These are phyloP conservation scores for Pyricularia grisea DNA, from an alignment of 2,329 filamentous ascomycete species.

Conservation along the genomic window DNA sequence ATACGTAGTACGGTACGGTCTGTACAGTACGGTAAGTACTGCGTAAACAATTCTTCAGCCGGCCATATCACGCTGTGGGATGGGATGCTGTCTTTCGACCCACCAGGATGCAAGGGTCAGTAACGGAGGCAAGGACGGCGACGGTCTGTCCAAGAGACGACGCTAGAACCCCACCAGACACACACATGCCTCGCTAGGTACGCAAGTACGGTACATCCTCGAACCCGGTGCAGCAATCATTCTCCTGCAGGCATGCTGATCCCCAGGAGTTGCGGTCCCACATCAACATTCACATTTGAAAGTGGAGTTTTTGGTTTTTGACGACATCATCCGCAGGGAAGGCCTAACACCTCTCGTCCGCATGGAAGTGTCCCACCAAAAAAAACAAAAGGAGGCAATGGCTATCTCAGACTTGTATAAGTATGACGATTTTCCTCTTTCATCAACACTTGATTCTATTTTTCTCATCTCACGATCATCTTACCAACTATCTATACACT, in stretches of 20 bases:
- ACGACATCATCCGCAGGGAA: not conserved
- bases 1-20: not conserved
- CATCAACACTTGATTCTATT: not conserved
- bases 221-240: not conserved
- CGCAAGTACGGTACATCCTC: not conserved
- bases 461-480: slow-evolving; percentile 1
- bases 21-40: not conserved
- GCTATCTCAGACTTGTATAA: slow-evolving; percentile 2
- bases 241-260: not conserved
- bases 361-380: not conserved
- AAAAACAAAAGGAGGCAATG: not conserved
- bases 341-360: not conserved
- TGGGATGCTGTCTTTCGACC: not conserved
- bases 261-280: not conserved
- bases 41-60: not conserved
- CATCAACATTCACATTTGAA: not conserved
- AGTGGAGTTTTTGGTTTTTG: not conserved
- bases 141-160: not conserved
- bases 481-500: not conserved
- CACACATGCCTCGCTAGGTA: not conserved
- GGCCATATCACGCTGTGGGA: not conserved
- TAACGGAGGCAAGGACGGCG: not conserved
- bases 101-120: not conserved
- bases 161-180: not conserved
- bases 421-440: slow-evolving; percentile 2